These are phyloP conservation scores for Botrytis aclada DNA, from an alignment of 2,329 filamentous ascomycete species.

Conservation along the genomic window DNA sequence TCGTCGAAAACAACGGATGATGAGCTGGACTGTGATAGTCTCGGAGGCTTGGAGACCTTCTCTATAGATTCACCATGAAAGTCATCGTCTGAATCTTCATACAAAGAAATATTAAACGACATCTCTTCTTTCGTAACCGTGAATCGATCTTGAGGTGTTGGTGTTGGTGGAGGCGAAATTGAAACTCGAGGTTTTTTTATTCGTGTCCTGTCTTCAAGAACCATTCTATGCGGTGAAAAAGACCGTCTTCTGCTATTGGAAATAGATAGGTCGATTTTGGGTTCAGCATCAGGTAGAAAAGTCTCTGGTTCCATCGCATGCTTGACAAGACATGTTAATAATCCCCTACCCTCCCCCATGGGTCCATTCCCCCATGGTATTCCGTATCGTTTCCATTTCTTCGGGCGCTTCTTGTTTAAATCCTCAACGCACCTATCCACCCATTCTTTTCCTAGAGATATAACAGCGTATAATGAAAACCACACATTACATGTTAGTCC, in stretches of 20 bases:
- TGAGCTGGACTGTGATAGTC: too few relatives aligned
- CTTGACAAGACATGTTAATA: slow-evolving; percentile 8
- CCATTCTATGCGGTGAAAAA: background rate
- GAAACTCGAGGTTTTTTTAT: background rate
- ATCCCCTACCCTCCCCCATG: background rate
- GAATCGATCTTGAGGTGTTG: background rate
- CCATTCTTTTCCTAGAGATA: background rate
- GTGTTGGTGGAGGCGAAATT: background rate
- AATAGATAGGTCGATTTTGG: background rate
- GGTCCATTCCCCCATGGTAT: background rate
- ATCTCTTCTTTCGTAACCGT: background rate
- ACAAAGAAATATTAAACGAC: background rate
- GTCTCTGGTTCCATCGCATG: background rate
- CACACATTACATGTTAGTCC: background rate
- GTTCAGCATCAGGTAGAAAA: background rate
- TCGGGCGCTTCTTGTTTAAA: background rate
- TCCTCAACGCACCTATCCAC: background rate
- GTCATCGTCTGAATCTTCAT: background rate
- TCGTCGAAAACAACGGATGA: background rate
- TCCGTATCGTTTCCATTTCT: background rate
- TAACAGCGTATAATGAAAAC: background rate
- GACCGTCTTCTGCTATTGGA: background rate
- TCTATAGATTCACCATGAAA: background rate
- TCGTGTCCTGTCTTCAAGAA: background rate
- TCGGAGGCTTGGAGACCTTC: background rate